A percentile compares a stretch with the other conserved stretches of the same genome.
These are phyloP conservation scores for Nicotiana tabacum DNA, from an alignment of 257 asterid species.

Conservation along the genomic window DNA sequence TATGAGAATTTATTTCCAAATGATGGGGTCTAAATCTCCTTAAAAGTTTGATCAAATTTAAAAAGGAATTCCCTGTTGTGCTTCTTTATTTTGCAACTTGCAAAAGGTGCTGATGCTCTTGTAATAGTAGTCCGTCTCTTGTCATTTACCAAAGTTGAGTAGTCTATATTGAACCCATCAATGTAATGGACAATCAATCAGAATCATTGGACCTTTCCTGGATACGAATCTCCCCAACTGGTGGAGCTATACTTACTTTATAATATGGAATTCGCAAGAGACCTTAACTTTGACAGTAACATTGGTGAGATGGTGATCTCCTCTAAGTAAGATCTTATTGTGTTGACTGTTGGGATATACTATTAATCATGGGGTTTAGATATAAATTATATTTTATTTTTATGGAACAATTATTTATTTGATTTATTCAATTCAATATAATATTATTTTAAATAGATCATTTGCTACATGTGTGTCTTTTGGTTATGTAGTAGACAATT, in stretches of 20 bases:
- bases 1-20: no score
- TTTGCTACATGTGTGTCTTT: no score
- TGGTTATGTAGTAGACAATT: no score
- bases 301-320: neutral
- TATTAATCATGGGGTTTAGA: no score
- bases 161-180: slow-evolving; percentile 5
- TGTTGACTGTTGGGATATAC: neutral
- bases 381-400: no score
- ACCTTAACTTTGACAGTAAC: no score
- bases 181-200: slow-evolving; percentile 1
- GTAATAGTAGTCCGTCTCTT: neutral
- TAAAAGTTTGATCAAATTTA: neutral
- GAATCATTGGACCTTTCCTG: neutral
- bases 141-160: slow-evolving; percentile 9
- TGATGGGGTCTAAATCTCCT: neutral
- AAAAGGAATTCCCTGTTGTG: neutral
- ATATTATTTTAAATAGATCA: no score
- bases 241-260: slow-evolving; percentile 7
- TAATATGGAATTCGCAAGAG: neutral
- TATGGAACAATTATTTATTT: no score
- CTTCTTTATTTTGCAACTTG: slow-evolving; percentile 1
- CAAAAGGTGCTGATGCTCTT: neutral
- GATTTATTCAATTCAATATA: no score
- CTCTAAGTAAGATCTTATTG: neutral
- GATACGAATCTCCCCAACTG: slow-evolving; percentile 8